These are phyloP conservation scores for Trichoderma oligosporum DNA, from an alignment of 2,329 filamentous ascomycete species.

Conservation along the genomic window DNA sequence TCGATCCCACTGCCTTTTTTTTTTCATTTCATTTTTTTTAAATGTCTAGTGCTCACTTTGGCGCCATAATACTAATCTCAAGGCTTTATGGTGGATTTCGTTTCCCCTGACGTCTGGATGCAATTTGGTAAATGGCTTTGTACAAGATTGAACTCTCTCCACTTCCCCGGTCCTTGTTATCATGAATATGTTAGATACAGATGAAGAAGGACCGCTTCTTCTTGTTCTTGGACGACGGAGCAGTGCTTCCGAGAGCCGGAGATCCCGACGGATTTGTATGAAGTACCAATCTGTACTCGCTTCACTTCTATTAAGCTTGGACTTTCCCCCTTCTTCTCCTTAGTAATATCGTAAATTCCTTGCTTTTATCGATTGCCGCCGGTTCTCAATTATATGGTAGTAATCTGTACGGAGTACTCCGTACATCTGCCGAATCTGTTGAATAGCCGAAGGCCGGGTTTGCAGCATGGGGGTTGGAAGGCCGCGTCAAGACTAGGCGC, in stretches of 20 bases:
- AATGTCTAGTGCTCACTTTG: background rate
- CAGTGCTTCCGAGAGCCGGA: background rate
- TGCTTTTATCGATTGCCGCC: too few relatives aligned
- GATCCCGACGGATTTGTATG: background rate
- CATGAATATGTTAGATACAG: background rate
- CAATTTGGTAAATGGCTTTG: background rate
- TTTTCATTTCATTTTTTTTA: too few relatives aligned
- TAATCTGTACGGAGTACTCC: background rate
- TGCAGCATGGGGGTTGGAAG: too few relatives aligned
- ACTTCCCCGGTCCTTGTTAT: background rate
- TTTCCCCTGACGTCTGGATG: background rate
- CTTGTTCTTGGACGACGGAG: background rate
- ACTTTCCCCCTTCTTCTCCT: background rate
- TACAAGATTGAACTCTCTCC: background rate
- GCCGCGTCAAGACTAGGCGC: background rate
- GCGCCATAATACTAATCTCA: too few relatives aligned
- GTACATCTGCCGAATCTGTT: background rate
- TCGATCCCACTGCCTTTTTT: background rate
- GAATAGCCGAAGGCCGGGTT: background rate
- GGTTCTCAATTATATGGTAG: too few relatives aligned
- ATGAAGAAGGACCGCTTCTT: background rate
- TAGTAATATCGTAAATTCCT: background rate
- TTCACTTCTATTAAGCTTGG: background rate
- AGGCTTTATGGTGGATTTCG: background rate
- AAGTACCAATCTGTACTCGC: background rate